These are phyloP conservation scores for Tetrapisispora fleetii DNA, from an alignment of 805 yeast genomes.

Conservation along the genomic window DNA sequence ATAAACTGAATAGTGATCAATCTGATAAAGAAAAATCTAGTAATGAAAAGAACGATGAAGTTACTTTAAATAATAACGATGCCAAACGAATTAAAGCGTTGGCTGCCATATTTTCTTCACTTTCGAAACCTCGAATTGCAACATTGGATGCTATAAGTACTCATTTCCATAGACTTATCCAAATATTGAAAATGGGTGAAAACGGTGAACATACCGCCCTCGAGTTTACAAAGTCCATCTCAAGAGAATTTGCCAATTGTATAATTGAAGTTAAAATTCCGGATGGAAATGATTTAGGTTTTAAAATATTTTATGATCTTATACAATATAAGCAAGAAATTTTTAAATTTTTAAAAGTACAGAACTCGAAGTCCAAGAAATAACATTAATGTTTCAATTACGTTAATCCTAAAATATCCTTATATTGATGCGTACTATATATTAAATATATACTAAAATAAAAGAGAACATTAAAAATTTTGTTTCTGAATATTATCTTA, in stretches of 20 bases:
- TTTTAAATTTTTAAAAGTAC: slow-evolving; percentile 50
- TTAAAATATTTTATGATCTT: slow-evolving; percentile 50
- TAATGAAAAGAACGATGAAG: not conserved
- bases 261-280: slow-evolving; percentile 38
- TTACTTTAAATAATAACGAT: slow-evolving; percentile 12
- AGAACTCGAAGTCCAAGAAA: slow-evolving; percentile 4
- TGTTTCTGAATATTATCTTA: not conserved
- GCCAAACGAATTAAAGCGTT: slow-evolving; percentile 46
- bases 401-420: not conserved
- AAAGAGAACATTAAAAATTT: not conserved
- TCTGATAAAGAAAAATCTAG: not conserved
- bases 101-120: slow-evolving; percentile 53
- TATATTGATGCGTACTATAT: not conserved
- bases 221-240: slow-evolving; percentile 37
- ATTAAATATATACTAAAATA: not conserved
- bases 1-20: not conserved
- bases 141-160: slow-evolving; percentile 72
- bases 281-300: slow-evolving; percentile 50
- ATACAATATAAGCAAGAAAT: slow-evolving; percentile 48
- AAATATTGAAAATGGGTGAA: slow-evolving; percentile 40
- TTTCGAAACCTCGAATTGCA: slow-evolving; percentile 64
- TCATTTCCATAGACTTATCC: slow-evolving; percentile 57
- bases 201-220: slow-evolving; percentile 26
- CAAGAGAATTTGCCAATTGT: slow-evolving; percentile 58
- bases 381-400: not conserved